Conservation (phyloP, 2,329 filamentous ascomycete genomes). For the Botrytis paeoniae region DNA sequence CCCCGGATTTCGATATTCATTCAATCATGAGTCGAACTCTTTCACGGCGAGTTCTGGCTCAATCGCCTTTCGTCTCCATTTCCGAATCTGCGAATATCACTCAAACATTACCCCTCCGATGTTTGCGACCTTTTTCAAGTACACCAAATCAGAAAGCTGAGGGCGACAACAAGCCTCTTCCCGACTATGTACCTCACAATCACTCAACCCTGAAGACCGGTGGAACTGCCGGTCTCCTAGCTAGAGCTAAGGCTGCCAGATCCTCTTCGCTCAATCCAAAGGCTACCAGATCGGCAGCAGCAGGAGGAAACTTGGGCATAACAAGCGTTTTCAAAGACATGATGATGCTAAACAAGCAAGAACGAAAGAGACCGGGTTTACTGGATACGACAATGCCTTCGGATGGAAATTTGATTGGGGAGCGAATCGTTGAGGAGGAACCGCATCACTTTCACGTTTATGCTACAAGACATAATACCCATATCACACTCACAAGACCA, state of each 20-base stretch:
- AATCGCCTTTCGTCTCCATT: constrained; percentile 27
- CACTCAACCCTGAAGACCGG: background rate
- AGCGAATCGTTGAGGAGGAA: constrained; percentile 45
- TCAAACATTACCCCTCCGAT: constrained; percentile 23
- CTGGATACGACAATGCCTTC: background rate
- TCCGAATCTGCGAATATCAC: constrained; percentile 21
- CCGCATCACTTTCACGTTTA: constrained; percentile 87
- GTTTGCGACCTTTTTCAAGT: constrained; percentile 38
- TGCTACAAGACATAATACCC: constrained; percentile 88
- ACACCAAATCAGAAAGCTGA: constrained; percentile 31
- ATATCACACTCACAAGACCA: constrained; percentile 85
- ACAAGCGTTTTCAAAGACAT: background rate
- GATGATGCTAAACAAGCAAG: background rate
- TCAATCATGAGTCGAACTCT: constrained; percentile 35
- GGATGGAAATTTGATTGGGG: constrained; percentile 28
- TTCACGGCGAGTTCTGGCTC: constrained; percentile 34
- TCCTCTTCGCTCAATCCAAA: constrained; percentile 15
- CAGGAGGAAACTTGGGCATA: background rate
- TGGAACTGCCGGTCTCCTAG: background rate
- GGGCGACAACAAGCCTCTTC: constrained; percentile 18
- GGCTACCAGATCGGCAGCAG: constrained; percentile 1
- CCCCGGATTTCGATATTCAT: background rate
- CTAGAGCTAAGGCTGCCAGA: background rate
- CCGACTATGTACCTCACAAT: background rate
- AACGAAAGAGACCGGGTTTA: background rate